Evolutionary conservation across 2,329 filamentous ascomycete genomes (phyloP).

Genomic region (Penicillium janthinellum): DNA sequence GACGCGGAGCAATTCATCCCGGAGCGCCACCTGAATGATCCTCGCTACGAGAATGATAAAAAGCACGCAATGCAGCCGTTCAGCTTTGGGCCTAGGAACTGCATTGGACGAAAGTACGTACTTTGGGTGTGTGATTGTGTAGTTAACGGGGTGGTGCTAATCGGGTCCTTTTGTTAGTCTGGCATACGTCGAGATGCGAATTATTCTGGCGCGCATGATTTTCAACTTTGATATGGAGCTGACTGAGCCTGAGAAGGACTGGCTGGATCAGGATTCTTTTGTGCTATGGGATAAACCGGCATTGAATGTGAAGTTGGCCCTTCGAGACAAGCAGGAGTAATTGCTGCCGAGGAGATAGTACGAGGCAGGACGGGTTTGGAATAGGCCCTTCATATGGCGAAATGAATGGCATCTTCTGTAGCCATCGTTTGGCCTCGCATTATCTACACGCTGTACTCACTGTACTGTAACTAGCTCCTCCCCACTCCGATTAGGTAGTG

Average conservation of each 20-base stretch:
- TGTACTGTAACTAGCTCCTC: background rate
- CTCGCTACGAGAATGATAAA: constrained; percentile 46
- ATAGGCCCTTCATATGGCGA: too few species aligned
- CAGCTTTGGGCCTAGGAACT: constrained; percentile 52
- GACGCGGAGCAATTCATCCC: constrained; percentile 20
- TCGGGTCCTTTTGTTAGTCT: constrained; percentile 3
- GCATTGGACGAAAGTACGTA: constrained; percentile 40
- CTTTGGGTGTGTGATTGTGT: too few species aligned
- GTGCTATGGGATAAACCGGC: constrained; percentile 14
- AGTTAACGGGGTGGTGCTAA: background rate
- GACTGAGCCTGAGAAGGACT: constrained; percentile 10
- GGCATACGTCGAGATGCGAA: constrained; percentile 22
- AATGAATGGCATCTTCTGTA: too few species aligned
- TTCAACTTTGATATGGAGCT: constrained; percentile 22
- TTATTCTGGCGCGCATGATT: constrained; percentile 19
- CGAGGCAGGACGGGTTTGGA: too few species aligned
- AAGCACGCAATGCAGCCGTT: constrained; percentile 53
- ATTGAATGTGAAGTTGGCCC: constrained; percentile 15
- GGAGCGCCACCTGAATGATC: constrained; percentile 19
- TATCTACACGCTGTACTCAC: too few species aligned
- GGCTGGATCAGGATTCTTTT: constrained; percentile 13
- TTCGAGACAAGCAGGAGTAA: background rate
- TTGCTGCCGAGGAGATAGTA: background rate
- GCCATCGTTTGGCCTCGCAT: too few species aligned
- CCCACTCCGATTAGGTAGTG: background rate